phyloP scores from a whole-genome alignment of 441 rosid species.

The Sinapis alba region DNA sequence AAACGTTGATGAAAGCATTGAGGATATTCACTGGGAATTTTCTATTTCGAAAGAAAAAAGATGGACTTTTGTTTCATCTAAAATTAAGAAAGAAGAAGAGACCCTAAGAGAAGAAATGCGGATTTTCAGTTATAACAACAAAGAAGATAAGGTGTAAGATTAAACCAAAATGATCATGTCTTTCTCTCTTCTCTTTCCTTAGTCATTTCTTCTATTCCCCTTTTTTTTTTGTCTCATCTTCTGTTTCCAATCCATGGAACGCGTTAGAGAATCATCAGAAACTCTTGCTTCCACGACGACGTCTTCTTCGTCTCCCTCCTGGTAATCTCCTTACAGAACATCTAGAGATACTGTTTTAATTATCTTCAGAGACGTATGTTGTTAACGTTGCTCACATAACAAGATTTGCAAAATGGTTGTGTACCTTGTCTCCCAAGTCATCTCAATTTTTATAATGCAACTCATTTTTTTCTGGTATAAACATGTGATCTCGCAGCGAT shows the following conservation, averaged over 20 bases:
- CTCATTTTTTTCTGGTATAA: neutral
- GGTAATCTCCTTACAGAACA: neutral
- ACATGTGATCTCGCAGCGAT: constrained; percentile 20
- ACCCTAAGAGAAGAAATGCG: neutral
- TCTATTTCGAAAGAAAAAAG: constrained; percentile 16
- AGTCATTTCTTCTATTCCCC: constrained; percentile 16
- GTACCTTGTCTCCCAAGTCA: constrained; percentile 16
- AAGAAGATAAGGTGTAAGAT: constrained; percentile 32
- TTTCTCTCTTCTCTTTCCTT: constrained; percentile 28
- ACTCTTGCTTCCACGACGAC: constrained; percentile 34
- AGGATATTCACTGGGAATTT: constrained; percentile 25
- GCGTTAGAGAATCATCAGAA: constrained; percentile 34
- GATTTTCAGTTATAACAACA: constrained; percentile 28
- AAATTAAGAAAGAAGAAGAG: constrained; percentile 23
- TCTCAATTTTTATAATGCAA: neutral
- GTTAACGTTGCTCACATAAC: neutral
- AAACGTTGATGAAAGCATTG: neutral
- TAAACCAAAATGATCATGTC: constrained; percentile 26
- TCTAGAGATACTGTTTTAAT: neutral
- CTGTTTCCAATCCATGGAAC: constrained; percentile 35
- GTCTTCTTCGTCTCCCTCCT: constrained; percentile 34
- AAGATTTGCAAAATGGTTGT: neutral
- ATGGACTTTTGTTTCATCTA: neutral
- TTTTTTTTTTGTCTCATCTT: constrained; percentile 1
- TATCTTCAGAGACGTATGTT: neutral